phyloP scores from a whole-genome alignment of 768 basidiomycete genomes.

The Sarcodon aspratus region DNA sequence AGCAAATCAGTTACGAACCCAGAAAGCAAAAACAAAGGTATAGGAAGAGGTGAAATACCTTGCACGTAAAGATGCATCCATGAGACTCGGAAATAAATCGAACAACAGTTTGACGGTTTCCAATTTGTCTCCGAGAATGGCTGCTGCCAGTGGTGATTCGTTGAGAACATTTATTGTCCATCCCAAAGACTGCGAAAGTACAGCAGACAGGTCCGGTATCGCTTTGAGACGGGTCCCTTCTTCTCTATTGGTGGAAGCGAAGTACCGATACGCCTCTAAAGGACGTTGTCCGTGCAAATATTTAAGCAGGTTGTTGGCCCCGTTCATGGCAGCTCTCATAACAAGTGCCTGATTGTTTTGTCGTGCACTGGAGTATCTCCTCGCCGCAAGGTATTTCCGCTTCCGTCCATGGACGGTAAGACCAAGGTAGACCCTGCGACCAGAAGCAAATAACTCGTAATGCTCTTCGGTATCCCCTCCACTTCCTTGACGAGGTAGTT shows the following conservation, averaged over 20 bases:
- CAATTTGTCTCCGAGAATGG: conserved; percentile 24
- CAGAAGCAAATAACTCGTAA: conserved; percentile 19
- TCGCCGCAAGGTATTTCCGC: conserved; percentile 36
- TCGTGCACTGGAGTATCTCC: conserved; percentile 1
- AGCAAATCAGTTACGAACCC: not conserved
- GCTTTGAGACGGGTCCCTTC: conserved; percentile 32
- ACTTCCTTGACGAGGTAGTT: conserved; percentile 11
- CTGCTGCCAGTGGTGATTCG: conserved; percentile 40
- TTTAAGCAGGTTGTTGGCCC: conserved; percentile 21
- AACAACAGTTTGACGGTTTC: conserved; percentile 33
- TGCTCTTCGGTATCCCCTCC: conserved; percentile 20
- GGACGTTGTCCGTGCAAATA: conserved; percentile 38
- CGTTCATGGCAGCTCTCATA: not conserved
- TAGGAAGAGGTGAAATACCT: conserved; percentile 24
- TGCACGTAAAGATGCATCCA: conserved; percentile 29
- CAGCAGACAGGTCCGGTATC: conserved; percentile 24
- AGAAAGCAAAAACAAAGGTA: not conserved
- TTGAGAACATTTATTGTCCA: conserved; percentile 35
- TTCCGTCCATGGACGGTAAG: conserved; percentile 57
- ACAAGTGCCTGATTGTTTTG: conserved; percentile 1
- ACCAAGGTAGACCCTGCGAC: conserved; percentile 39
- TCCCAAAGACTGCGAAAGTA: conserved; percentile 38
- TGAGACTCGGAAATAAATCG: conserved; percentile 27
- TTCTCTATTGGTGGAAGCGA: conserved; percentile 30
- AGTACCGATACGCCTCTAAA: conserved; percentile 37